Evolutionary conservation across 73 alveolate genomes (phyloP), one percentile per base, ranked within the genome.

Genomic region (Paramecium sonneborni): DNA sequence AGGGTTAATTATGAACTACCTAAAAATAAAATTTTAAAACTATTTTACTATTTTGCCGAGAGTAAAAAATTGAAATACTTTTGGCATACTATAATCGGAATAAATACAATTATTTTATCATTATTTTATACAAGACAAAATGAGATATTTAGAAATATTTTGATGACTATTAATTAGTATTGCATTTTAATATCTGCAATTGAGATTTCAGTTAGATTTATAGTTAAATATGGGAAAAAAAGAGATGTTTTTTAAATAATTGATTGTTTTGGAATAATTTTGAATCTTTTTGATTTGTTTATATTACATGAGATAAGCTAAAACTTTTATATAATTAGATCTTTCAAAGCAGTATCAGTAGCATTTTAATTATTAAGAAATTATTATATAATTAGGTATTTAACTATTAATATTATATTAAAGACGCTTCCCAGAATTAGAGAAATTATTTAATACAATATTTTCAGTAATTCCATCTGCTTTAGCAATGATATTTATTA

Each of bases 401-500:
- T 1, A 38, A 69, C 24, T 0, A 26, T 28, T 24, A 10, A 86
- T 76, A 44, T 34, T 70, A n/a, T n/a, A n/a, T 62, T 28, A 20
- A 11, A 70, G 86, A 18, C 86, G 90, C 10, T 79, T 79, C 48
- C 43, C 43, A 20, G 72, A 35, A n/a, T 23, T 79, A 23, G 76
- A 79, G 52, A 79, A 30, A 39, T 41, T 79, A 79, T 79, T 79
- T 26, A 21, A 39, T 23, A 28, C 76, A 12, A 79, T 79, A 79
- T 79, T 79, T 76, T 79, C 90, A 11, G 90, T 79, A 1, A 43
- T 79, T 2, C 90, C 90, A 8, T 79, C 90, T 24, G 90, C 90
- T 10, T 23, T 79, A 23, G 44, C 90, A 7, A 79, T 43, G 72
- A 37, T 79, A 15, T 79, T 28, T 43, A 79, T 79, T 24, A 79